A percentile compares a stretch with the other conserved stretches of the same genome.
Conservation (phyloP, 2,329 filamentous ascomycete genomes). For the Daldinia sp. region DNA sequence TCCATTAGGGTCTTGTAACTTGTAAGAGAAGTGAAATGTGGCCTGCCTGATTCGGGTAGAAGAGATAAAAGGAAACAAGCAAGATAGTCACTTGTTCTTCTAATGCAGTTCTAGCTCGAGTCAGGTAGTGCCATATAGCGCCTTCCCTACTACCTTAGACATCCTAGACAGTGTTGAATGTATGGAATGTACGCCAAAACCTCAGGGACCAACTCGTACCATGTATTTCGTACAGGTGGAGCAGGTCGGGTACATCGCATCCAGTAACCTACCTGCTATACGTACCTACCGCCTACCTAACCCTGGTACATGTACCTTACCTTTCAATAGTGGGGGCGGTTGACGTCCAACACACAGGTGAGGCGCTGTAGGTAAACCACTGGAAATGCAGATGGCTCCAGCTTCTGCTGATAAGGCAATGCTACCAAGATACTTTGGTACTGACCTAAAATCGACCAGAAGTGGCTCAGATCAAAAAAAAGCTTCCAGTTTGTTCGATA, state of each 20-base stretch:
- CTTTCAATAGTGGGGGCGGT: conserved; percentile 20
- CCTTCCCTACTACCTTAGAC: conserved; percentile 1
- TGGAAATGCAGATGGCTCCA: conserved; percentile 13
- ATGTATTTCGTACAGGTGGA: conserved; percentile 1
- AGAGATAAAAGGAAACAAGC: conserved; percentile 26
- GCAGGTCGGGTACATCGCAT: no score
- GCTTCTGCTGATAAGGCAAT: conserved; percentile 25
- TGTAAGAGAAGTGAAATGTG: conserved; percentile 5
- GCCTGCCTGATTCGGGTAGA: conserved; percentile 43
- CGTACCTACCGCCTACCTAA: background rate
- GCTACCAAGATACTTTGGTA: conserved; percentile 11
- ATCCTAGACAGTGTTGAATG: background rate
- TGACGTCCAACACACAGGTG: conserved; percentile 18
- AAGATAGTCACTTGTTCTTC: conserved; percentile 20
- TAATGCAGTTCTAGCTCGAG: conserved; percentile 15
- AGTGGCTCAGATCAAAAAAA: conserved; percentile 14
- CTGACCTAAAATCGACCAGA: conserved; percentile 8
- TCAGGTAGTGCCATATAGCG: conserved; percentile 29
- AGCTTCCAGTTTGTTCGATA: conserved; percentile 30
- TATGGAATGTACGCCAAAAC: background rate
- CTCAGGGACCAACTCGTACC: conserved; percentile 4
- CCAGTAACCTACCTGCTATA: background rate
- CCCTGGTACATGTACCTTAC: background rate
- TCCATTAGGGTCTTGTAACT: background rate
- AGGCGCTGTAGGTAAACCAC: conserved; percentile 25